Conservation (phyloP, 495 filamentous ascomycete genomes). For the Cercophora newfieldiana region DNA sequence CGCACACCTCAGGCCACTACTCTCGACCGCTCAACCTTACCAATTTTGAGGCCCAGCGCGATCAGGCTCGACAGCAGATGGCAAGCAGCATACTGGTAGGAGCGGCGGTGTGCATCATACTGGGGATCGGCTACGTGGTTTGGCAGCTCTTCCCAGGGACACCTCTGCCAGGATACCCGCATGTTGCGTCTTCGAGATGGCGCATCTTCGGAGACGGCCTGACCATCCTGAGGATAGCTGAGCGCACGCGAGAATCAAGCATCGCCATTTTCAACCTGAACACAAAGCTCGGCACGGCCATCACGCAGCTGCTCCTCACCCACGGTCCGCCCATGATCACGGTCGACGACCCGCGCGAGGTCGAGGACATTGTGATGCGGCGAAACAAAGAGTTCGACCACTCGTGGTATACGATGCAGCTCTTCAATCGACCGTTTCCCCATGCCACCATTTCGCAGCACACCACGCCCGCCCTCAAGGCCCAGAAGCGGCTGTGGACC, state of each 20-base stretch:
- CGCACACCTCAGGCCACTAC: too few species aligned
- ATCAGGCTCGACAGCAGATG: neutral
- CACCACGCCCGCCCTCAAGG: conserved; percentile 31
- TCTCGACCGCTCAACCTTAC: neutral
- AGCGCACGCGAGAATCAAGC: neutral
- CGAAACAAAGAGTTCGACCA: conserved; percentile 38
- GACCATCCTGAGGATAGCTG: neutral
- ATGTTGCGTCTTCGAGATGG: neutral
- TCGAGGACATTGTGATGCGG: conserved; percentile 32
- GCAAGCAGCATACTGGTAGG: neutral
- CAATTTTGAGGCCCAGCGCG: neutral
- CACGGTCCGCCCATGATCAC: neutral
- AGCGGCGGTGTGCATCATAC: neutral
- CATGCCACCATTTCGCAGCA: conserved; percentile 26
- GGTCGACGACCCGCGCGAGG: conserved; percentile 34
- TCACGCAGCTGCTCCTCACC: neutral
- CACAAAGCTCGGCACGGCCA: neutral
- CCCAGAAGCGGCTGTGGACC: conserved; percentile 36
- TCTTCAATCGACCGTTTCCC: conserved; percentile 31
- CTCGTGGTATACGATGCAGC: conserved; percentile 12
- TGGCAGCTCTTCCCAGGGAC: neutral
- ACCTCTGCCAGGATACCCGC: neutral
- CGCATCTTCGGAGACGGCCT: neutral
- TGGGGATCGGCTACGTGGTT: neutral
- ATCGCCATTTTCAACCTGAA: neutral